These are phyloP conservation scores for Fistulinella prunicolor DNA, from an alignment of 768 basidiomycete species.

Conservation along the genomic window DNA sequence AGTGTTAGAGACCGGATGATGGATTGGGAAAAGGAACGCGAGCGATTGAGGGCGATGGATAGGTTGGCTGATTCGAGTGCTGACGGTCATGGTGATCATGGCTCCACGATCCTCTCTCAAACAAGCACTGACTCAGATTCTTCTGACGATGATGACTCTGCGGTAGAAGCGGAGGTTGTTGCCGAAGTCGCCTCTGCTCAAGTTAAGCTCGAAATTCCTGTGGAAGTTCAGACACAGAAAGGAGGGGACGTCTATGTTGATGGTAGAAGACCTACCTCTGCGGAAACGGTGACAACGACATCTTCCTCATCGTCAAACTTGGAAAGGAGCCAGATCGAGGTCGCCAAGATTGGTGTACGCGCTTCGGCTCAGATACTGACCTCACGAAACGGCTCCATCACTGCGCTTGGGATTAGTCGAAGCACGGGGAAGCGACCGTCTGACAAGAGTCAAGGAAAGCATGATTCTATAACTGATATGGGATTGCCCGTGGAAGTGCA, in stretches of 20 bases:
- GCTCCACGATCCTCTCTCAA: slow-evolving; percentile 21
- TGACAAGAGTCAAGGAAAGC: slow-evolving; percentile 7
- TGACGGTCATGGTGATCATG: slow-evolving; percentile 39
- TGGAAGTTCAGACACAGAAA: slow-evolving; percentile 1
- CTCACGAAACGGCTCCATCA: slow-evolving; percentile 23
- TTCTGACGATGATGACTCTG: slow-evolving; percentile 28
- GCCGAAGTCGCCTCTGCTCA: slow-evolving; percentile 19
- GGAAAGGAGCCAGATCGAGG: slow-evolving; percentile 30
- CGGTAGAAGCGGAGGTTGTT: slow-evolving; percentile 25
- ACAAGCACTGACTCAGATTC: slow-evolving; percentile 14
- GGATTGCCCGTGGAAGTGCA: slow-evolving; percentile 25
- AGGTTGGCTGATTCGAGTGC: slow-evolving; percentile 53
- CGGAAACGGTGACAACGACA: slow-evolving; percentile 12
- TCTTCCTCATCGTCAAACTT: slow-evolving; percentile 21
- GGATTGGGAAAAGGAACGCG: slow-evolving; percentile 74
- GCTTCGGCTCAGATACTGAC: slow-evolving; percentile 28
- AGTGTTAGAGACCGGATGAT: slow-evolving; percentile 57
- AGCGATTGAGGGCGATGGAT: slow-evolving; percentile 67
- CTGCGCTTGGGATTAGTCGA: slow-evolving; percentile 13
- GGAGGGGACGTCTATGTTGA: not conserved
- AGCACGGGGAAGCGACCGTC: slow-evolving; percentile 7
- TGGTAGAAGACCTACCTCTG: slow-evolving; percentile 5
- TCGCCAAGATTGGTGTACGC: slow-evolving; percentile 29
- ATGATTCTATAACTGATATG: slow-evolving; percentile 16
- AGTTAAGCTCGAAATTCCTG: slow-evolving; percentile 2